These are phyloP conservation scores for Ramichloridium luteum DNA, from an alignment of 2,329 filamentous ascomycete genomes.

Conservation along the genomic window DNA sequence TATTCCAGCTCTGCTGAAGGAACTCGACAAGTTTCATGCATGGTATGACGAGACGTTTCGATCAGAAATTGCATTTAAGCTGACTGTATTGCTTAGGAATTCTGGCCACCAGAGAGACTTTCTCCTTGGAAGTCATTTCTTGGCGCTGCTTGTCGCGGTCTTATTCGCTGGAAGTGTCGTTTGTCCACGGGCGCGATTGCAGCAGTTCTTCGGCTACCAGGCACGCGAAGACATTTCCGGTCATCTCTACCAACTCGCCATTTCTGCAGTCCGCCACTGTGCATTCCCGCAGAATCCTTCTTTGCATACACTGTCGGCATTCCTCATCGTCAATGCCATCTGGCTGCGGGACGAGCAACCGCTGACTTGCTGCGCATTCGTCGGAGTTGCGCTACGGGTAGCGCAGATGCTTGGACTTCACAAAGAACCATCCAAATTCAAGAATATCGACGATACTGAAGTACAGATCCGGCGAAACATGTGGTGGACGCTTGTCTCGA, in stretches of 20 bases:
- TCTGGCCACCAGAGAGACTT: conserved; percentile 12
- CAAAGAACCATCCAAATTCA: conserved; percentile 36
- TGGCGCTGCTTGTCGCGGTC: conserved; percentile 13
- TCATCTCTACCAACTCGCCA: conserved; percentile 12
- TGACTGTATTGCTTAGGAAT: conserved; percentile 3
- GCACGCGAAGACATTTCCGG: conserved; percentile 12
- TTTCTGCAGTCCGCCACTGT: conserved; percentile 13
- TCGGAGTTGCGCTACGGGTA: conserved; percentile 35
- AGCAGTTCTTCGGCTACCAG: conserved; percentile 12
- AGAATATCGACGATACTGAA: conserved; percentile 31
- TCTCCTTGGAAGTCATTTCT: conserved; percentile 12
- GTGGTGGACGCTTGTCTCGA: conserved; percentile 40
- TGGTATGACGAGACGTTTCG: conserved; percentile 8
- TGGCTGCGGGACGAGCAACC: conserved; percentile 38
- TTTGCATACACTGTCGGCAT: conserved; percentile 34
- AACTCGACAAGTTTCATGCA: conserved; percentile 11
- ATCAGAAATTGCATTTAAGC: neutral
- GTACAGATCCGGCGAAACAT: conserved; percentile 34
- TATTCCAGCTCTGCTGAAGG: conserved; percentile 10
- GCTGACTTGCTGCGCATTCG: conserved; percentile 36
- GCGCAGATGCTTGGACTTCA: conserved; percentile 39
- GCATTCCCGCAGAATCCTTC: conserved; percentile 34
- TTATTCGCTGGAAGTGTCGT: conserved; percentile 16
- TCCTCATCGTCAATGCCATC: conserved; percentile 26
- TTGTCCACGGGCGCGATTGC: conserved; percentile 11